Percentiles rank a stretch among this genome's conserved stretches.
Conservation (phyloP, 164 flowering plant species). For the Magnolia kwangsiensis region DNA sequence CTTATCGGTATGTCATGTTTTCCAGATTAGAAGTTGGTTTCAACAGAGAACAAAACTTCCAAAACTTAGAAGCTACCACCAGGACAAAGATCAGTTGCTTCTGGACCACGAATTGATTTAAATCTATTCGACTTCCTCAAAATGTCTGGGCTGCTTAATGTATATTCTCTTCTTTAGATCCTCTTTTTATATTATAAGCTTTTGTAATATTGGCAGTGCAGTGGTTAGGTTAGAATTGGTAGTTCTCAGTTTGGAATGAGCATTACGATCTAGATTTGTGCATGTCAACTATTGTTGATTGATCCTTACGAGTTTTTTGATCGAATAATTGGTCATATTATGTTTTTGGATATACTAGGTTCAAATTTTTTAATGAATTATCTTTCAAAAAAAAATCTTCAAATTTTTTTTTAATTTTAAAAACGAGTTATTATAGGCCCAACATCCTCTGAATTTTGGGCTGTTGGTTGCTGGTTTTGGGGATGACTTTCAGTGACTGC, state of each 20-base stretch:
- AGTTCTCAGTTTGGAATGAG: background rate
- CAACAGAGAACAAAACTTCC: constrained; percentile 24
- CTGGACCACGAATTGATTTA: constrained; percentile 32
- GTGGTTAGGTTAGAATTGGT: background rate
- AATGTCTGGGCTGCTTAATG: constrained; percentile 75
- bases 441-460: background rate
- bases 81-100: constrained; percentile 21
- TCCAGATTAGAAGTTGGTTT: constrained; percentile 29
- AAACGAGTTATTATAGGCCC: background rate
- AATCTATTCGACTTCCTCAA: constrained; percentile 71
- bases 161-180: constrained; percentile 23
- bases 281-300: background rate
- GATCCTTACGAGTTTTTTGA: background rate
- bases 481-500: too few species aligned
- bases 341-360: background rate
- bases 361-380: too few species aligned
- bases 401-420: too few species aligned
- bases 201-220: background rate
- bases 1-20: background rate
- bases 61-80: constrained; percentile 26
- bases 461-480: too few species aligned
- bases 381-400: too few species aligned
- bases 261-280: background rate
- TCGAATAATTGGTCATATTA: background rate
- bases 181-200: background rate